Conservation (phyloP, 805 yeast species). For the Priceomyces melissophilus region DNA sequence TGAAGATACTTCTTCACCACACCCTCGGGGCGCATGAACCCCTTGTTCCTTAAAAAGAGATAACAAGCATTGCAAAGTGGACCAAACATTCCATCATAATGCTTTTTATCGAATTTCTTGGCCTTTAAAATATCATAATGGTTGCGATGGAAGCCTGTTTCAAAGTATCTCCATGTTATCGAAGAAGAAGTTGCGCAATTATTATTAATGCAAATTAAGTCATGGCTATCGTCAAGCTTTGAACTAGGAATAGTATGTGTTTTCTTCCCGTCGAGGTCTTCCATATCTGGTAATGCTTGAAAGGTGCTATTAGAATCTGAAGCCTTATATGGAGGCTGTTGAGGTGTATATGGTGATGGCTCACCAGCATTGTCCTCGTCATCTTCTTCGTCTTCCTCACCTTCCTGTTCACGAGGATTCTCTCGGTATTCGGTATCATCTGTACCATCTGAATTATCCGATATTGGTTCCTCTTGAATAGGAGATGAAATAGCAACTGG, state of each 20-base stretch:
- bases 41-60: conserved; percentile 39
- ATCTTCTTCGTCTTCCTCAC: conserved; percentile 22
- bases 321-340: conserved; percentile 35
- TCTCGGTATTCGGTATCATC: conserved; percentile 34
- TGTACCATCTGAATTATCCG: conserved; percentile 29
- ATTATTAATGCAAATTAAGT: conserved; percentile 37
- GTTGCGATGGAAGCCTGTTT: conserved; percentile 35
- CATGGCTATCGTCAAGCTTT: conserved; percentile 38
- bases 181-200: conserved; percentile 38
- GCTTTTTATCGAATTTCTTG: conserved; percentile 34
- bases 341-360: conserved; percentile 39
- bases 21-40: conserved; percentile 44
- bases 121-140: conserved; percentile 37
- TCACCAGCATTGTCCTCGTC: conserved; percentile 22
- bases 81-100: conserved; percentile 46
- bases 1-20: conserved; percentile 44
- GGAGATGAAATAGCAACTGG: conserved; percentile 38
- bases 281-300: conserved; percentile 41
- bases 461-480: conserved; percentile 35
- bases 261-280: conserved; percentile 41
- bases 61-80: conserved; percentile 47
- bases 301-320: conserved; percentile 19
- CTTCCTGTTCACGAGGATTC: conserved; percentile 14
- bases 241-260: conserved; percentile 39
- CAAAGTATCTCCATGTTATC: conserved; percentile 44